Evolutionary conservation across 345 rosid genomes (phyloP).

Genomic region (Rhodomyrtus tomentosa): DNA sequence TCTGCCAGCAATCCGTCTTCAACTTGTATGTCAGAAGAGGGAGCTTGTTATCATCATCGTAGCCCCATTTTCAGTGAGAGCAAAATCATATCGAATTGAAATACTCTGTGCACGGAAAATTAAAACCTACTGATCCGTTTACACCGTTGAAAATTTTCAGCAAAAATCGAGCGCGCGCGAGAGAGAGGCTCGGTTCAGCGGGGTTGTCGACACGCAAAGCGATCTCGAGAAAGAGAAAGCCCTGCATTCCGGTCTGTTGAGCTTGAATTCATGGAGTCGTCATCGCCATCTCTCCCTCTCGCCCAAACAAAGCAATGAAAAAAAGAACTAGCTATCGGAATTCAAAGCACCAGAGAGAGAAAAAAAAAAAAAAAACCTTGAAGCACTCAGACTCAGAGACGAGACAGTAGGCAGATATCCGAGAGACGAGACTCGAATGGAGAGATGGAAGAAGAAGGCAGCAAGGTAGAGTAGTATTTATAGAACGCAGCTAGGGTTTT

Average conservation of each 20-base stretch:
- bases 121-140: neutral
- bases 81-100: neutral
- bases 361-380: neutral
- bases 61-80: conserved; percentile 1
- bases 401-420: neutral
- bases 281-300: conserved; percentile 31
- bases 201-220: conserved; percentile 73
- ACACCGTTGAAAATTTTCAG: neutral
- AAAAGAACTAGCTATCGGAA: neutral
- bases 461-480: neutral
- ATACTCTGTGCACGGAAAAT: neutral
- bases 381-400: neutral
- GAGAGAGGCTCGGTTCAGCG: conserved; percentile 66
- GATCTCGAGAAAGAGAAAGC: conserved; percentile 14
- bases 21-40: conserved; percentile 44
- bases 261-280: conserved; percentile 84
- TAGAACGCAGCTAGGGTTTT: neutral
- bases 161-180: no score
- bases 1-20: conserved; percentile 53
- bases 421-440: neutral
- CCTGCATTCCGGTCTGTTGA: conserved; percentile 99
- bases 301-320: neutral
- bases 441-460: neutral
- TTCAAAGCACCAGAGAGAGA: neutral
- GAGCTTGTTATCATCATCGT: conserved; percentile 52